These are phyloP conservation scores for Spathaspora gorwiae DNA, from an alignment of 805 yeast species.

Conservation along the genomic window DNA sequence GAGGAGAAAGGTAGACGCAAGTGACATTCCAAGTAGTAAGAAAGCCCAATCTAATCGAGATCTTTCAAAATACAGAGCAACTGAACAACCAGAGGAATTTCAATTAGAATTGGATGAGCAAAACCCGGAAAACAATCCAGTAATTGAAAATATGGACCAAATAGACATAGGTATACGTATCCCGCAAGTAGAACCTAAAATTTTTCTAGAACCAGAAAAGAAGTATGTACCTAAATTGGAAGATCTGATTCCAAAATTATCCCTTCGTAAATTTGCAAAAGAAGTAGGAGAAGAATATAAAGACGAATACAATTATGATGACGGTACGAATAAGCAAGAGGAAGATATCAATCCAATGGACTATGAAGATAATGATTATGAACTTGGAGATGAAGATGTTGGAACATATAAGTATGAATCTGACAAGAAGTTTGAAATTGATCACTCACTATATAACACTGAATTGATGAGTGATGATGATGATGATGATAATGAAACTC, in stretches of 20 bases:
- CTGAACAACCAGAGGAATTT: slow-evolving; percentile 6
- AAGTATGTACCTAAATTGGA: slow-evolving; percentile 8
- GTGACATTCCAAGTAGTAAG: no score
- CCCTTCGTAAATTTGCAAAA: slow-evolving; percentile 3
- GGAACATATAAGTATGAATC: slow-evolving; percentile 1
- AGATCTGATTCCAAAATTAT: not conserved
- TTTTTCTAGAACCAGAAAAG: not conserved
- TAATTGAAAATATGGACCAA: slow-evolving; percentile 11
- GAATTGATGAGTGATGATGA: slow-evolving; percentile 4
- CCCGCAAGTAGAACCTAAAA: not conserved
- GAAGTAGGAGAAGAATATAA: slow-evolving; percentile 7
- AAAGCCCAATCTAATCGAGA: not conserved
- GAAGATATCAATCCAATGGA: not conserved
- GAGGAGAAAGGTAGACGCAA: not conserved
- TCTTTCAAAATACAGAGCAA: slow-evolving; percentile 11
- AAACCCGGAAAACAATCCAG: slow-evolving; percentile 12
- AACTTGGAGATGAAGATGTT: slow-evolving; percentile 7
- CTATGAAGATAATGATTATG: slow-evolving; percentile 7
- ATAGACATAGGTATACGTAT: not conserved
- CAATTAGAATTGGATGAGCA: slow-evolving; percentile 7
- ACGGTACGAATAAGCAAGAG: slow-evolving; percentile 7
- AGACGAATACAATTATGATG: slow-evolving; percentile 9
- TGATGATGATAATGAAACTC: slow-evolving; percentile 4
- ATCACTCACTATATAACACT: not conserved
- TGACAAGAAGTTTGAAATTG: slow-evolving; percentile 5